These are phyloP conservation scores for Xerocomellus dryophilus DNA, from an alignment of 768 basidiomycete genomes.

Conservation along the genomic window DNA sequence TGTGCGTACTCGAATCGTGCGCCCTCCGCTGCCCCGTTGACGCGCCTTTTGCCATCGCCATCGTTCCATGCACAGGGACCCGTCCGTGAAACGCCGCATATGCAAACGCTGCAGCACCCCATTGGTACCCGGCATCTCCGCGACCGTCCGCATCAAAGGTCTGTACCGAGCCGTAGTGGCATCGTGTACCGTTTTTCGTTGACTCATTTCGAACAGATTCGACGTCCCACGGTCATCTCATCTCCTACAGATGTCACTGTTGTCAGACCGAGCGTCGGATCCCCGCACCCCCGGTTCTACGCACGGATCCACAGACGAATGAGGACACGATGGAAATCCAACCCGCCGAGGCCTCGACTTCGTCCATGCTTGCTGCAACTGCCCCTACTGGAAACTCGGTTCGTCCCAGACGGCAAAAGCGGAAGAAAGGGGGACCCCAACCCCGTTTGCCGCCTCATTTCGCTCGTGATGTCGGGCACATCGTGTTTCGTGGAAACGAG, in stretches of 20 bases:
- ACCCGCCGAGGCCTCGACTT: neutral
- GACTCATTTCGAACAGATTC: constrained; percentile 37
- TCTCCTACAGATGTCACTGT: constrained; percentile 56
- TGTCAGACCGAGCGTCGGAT: constrained; percentile 63
- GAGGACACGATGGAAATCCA: neutral
- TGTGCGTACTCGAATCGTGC: constrained; percentile 54
- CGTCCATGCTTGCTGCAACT: neutral
- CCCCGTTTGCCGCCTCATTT: constrained; percentile 58
- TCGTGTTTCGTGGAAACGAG: constrained; percentile 65
- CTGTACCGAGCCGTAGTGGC: constrained; percentile 13
- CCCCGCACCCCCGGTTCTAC: constrained; percentile 56
- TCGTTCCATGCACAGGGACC: constrained; percentile 57
- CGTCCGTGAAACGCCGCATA: constrained; percentile 74
- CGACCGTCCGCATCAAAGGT: constrained; percentile 66
- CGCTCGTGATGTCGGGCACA: constrained; percentile 60
- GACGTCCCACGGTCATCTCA: constrained; percentile 47
- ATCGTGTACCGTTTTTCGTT: neutral
- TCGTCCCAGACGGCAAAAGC: neutral
- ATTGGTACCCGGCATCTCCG: constrained; percentile 66
- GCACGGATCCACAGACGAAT: neutral
- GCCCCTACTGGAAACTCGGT: neutral
- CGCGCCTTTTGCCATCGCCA: neutral
- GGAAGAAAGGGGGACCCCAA: constrained; percentile 21
- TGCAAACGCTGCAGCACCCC: constrained; percentile 67
- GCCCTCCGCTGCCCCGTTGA: neutral